Conservation (phyloP, 345 rosid genomes). For the Rubroshorea leprosula region DNA sequence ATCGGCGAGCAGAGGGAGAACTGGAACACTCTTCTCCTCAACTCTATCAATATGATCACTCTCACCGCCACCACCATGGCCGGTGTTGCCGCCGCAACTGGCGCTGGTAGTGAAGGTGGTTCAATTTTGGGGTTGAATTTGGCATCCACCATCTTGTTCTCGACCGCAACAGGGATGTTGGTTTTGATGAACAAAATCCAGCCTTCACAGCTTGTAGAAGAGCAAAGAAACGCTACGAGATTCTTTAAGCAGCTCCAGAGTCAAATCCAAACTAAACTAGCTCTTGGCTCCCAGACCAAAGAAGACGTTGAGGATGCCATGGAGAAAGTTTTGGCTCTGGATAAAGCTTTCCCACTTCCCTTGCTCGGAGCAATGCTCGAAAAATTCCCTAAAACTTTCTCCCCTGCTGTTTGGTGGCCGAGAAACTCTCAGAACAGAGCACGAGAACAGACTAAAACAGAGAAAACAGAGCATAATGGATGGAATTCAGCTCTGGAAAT, state of each 20-base stretch:
- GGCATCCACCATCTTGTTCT: conserved; percentile 35
- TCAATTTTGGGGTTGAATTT: conserved; percentile 24
- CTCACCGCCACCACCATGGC: conserved; percentile 48
- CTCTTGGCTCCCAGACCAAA: conserved; percentile 21
- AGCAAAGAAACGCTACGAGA: conserved; percentile 49
- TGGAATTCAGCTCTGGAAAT: conserved; percentile 37
- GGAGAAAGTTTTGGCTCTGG: conserved; percentile 44
- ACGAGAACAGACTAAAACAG: background rate
- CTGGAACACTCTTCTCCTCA: conserved; percentile 48
- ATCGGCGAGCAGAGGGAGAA: conserved; percentile 43
- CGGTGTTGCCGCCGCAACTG: conserved; percentile 28
- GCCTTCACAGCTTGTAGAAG: conserved; percentile 60
- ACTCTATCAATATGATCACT: conserved; percentile 39
- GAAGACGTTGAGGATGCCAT: conserved; percentile 35
- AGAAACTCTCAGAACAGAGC: background rate
- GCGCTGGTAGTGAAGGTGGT: conserved; percentile 11
- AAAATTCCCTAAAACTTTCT: conserved; percentile 37
- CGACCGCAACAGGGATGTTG: conserved; percentile 37
- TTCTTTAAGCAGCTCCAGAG: conserved; percentile 42
- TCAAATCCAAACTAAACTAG: conserved; percentile 26
- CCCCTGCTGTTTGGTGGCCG: conserved; percentile 58
- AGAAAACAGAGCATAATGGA: conserved; percentile 24
- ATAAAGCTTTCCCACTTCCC: conserved; percentile 55
- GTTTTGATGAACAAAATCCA: conserved; percentile 40
- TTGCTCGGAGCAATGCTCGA: conserved; percentile 43